phyloP scores from a whole-genome alignment of 148 eudicot species.

The Chenopodium quinoa region DNA sequence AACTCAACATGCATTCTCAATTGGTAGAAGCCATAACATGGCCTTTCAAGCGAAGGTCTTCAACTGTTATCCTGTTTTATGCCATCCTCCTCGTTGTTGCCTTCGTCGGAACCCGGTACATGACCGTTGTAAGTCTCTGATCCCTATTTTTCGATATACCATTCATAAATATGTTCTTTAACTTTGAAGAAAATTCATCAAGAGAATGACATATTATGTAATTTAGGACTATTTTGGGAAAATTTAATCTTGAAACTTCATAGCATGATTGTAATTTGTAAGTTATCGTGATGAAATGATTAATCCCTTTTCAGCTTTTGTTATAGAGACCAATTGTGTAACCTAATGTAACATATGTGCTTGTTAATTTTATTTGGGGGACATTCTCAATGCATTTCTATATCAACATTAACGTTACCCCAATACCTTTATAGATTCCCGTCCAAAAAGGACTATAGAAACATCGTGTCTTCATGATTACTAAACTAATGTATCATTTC shows the following conservation, averaged over 20 bases:
- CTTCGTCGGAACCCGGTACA: slow-evolving; percentile 36
- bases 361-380: background rate
- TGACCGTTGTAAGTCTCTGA: slow-evolving; percentile 46
- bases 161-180: background rate
- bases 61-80: slow-evolving; percentile 36
- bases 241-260: background rate
- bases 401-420: no score
- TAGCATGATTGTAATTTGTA: background rate
- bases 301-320: no score
- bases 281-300: background rate
- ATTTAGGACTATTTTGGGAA: background rate
- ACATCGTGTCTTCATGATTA: no score
- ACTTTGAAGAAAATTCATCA: background rate
- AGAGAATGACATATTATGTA: background rate
- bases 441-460: background rate
- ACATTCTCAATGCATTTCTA: background rate
- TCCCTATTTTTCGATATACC: background rate
- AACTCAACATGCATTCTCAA: slow-evolving; percentile 18
- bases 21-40: slow-evolving; percentile 26
- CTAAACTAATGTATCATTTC: background rate
- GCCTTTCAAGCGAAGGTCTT: slow-evolving; percentile 34
- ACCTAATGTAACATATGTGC: background rate
- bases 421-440: background rate
- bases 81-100: slow-evolving; percentile 37
- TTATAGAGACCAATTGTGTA: background rate